Percentiles rank a stretch among this genome's conserved stretches.
Evolutionary conservation across 768 basidiomycete species (phyloP).

Genomic region (Asterophora lycoperdoides): DNA sequence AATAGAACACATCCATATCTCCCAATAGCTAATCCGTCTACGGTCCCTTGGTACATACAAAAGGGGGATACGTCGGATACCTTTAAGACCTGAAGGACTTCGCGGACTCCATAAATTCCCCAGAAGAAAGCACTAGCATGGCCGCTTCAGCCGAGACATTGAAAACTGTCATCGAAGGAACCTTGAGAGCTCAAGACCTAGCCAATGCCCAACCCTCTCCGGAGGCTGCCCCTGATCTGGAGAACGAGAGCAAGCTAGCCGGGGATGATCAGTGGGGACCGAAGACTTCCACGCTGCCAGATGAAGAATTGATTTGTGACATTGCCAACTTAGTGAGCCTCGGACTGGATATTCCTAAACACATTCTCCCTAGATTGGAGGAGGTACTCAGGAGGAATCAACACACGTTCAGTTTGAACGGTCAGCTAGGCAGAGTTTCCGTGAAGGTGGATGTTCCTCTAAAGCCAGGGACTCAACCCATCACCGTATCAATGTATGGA

Average conservation of each 20-base stretch:
- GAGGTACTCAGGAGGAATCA: conserved; percentile 8
- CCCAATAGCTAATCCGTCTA: not conserved
- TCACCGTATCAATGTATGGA: conserved; percentile 27
- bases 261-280: too few species aligned
- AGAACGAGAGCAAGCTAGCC: too few species aligned
- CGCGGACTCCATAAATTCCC: too few species aligned
- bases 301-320: conserved; percentile 2
- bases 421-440: conserved; percentile 9
- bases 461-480: conserved; percentile 21
- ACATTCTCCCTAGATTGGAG: conserved; percentile 7
- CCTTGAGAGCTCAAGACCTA: too few species aligned
- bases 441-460: conserved; percentile 23
- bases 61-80: not conserved
- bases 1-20: not conserved
- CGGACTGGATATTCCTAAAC: not conserved
- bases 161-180: too few species aligned
- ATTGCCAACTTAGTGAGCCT: not conserved
- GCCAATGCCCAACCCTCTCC: too few species aligned
- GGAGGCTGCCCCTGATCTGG: too few species aligned
- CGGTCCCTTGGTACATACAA: not conserved
- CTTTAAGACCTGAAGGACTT: too few species aligned
- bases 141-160: too few species aligned
- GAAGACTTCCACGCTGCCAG: conserved; percentile 21
- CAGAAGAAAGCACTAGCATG: too few species aligned
- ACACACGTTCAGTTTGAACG: not conserved